These are phyloP conservation scores for Gossypium raimondii DNA, from an alignment of 345 rosid genomes.

Conservation along the genomic window DNA sequence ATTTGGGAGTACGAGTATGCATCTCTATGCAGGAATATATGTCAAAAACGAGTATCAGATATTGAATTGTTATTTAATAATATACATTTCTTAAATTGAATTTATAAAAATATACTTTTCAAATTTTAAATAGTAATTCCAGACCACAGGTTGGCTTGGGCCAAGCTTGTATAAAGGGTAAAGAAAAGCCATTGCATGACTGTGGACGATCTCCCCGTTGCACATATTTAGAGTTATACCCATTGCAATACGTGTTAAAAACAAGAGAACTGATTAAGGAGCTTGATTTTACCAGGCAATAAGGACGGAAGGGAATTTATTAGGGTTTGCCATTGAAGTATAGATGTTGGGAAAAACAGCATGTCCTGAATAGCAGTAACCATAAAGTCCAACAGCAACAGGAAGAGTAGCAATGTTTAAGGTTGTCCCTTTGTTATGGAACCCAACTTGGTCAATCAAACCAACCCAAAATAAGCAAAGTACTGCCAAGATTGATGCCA, in stretches of 20 bases:
- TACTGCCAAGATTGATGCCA: slow-evolving; percentile 79
- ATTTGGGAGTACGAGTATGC: no score
- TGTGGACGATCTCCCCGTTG: neutral
- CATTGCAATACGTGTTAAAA: no score
- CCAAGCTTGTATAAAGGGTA: no score
- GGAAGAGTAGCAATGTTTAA: slow-evolving; percentile 71
- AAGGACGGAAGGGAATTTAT: slow-evolving; percentile 68
- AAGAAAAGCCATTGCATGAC: no score
- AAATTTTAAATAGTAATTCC: no score
- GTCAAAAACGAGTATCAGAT: neutral
- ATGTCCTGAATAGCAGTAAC: slow-evolving; percentile 95
- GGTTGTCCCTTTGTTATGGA: slow-evolving; percentile 60
- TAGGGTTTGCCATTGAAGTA: slow-evolving; percentile 81
- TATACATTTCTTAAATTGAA: no score
- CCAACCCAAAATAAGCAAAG: slow-evolving; percentile 89
- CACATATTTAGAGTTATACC: neutral
- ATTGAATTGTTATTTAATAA: neutral
- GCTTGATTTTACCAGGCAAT: slow-evolving; percentile 47
- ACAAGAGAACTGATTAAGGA: neutral
- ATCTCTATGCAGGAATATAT: no score
- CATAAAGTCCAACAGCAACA: slow-evolving; percentile 93
- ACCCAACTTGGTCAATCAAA: slow-evolving; percentile 64
- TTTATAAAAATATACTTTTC: no score
- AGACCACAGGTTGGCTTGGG: no score
- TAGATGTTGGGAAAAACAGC: slow-evolving; percentile 96